Conservation (phyloP, 2,329 filamentous ascomycete species). For the Microsporum audouinii region DNA sequence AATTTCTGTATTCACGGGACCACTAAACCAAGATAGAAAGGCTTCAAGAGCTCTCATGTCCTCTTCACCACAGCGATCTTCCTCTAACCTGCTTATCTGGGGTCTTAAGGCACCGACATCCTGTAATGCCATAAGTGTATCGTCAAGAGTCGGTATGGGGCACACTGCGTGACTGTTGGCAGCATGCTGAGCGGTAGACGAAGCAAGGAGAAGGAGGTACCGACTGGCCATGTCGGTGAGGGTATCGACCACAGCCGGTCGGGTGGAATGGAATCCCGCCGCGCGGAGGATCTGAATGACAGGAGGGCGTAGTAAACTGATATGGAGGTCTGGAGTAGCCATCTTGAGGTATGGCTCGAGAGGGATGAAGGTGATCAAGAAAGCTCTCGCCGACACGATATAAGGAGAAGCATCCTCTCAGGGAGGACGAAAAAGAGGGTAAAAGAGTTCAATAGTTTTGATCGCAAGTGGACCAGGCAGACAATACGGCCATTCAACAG, state of each 20-base stretch:
- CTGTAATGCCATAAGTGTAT: conserved; percentile 75
- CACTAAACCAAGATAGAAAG: conserved; percentile 69
- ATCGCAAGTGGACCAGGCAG: background rate
- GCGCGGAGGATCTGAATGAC: conserved; percentile 86
- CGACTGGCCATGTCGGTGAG: conserved; percentile 76
- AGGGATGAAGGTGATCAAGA: background rate
- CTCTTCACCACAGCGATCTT: conserved; percentile 59
- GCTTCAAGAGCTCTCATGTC: conserved; percentile 66
- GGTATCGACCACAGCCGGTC: conserved; percentile 71
- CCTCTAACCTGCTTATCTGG: conserved; percentile 54
- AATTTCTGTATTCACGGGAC: conserved; percentile 66
- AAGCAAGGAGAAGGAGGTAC: conserved; percentile 65
- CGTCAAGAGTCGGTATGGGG: conserved; percentile 54
- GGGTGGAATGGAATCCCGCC: conserved; percentile 75
- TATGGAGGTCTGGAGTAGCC: conserved; percentile 44
- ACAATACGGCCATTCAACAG: background rate
- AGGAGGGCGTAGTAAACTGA: conserved; percentile 72
- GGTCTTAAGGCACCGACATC: conserved; percentile 66
- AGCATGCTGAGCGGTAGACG: conserved; percentile 60
- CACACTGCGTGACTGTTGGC: conserved; percentile 54
- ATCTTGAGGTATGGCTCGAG: background rate
- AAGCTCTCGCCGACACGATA: background rate
- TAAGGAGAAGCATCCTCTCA: background rate
- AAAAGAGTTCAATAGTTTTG: background rate
- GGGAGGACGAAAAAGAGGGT: background rate